Evolutionary conservation across 805 yeast species (phyloP), one percentile per base, ranked within the genome.

Genomic region (Lachancea quebecensis): DNA sequence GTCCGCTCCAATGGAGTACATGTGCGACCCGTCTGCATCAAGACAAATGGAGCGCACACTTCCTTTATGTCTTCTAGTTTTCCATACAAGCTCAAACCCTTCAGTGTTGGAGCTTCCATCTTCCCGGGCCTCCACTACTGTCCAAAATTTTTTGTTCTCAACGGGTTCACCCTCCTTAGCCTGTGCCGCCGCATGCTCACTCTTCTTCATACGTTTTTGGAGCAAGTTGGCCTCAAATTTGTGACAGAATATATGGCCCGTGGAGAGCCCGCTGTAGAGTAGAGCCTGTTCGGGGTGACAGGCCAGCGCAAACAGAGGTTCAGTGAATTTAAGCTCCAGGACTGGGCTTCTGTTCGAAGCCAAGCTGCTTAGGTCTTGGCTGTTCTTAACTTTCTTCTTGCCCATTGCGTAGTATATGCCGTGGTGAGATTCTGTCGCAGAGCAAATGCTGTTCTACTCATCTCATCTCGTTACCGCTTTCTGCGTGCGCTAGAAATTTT

Each of bases 41-140:
- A 87, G 81, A 7, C 77, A 68, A 2, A 86, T 67, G 3, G 84
- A 77, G 36, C 99, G 69, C 49, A 95, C 87, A 51, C 95, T 82
- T 1, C 88, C 90, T 62, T 88, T 89, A 60, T 91, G 98, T 59
- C 98, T 75, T 56, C 78, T 85, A 0, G 97, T 90, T 45, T 82
- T 77, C 99, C 99, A 91, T 1, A 64, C 45, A 25, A 74, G 56
- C 4, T 65, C 59, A 4, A 71, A 58, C 10, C 62, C 66, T 1
- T 54, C 51, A 16, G 18, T 30, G 42, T 49, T 46, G 40, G 39
- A 39, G 16, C 44, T 44, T 15, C 41, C 47, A 35, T 27, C 35
- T 34, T 45, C 12, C 35, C 33, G 9, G n/a, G 37, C 41, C 12
- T 42, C 41, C 7, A 37, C 41, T 4, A 38, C 41, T 16, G 27